Conservation (phyloP, 495 filamentous ascomycete genomes). For the Jackrogersella minutella region DNA sequence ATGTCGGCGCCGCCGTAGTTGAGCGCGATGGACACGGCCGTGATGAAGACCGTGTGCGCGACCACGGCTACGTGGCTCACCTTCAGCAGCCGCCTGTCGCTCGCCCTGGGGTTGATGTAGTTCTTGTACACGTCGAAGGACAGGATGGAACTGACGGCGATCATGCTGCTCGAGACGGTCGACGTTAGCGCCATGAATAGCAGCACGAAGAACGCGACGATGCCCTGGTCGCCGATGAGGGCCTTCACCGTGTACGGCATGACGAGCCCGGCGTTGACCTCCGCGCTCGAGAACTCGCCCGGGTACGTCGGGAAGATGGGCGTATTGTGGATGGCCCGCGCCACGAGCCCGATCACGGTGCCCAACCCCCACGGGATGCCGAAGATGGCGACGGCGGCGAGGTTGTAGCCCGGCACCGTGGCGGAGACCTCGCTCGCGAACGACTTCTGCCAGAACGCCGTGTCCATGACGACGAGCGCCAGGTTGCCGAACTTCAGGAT, state of each 20-base stretch:
- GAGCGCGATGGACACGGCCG: slow-evolving; percentile 73
- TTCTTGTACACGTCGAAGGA: slow-evolving; percentile 84
- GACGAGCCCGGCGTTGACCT: slow-evolving; percentile 81
- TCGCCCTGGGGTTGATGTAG: slow-evolving; percentile 60
- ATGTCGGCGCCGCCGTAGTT: slow-evolving; percentile 62
- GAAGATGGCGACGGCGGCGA: slow-evolving; percentile 84
- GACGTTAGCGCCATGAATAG: slow-evolving; percentile 91
- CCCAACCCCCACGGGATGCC: slow-evolving; percentile 86
- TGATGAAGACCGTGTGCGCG: slow-evolving; percentile 75
- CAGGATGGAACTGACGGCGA: slow-evolving; percentile 83
- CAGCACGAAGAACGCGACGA: slow-evolving; percentile 76
- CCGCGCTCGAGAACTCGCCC: slow-evolving; percentile 64
- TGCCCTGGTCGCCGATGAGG: slow-evolving; percentile 79
- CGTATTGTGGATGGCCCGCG: slow-evolving; percentile 74
- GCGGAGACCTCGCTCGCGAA: slow-evolving; percentile 58
- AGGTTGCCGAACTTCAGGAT: slow-evolving; percentile 60
- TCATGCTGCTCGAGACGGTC: slow-evolving; percentile 80
- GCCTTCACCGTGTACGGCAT: slow-evolving; percentile 81
- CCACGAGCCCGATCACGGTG: slow-evolving; percentile 82
- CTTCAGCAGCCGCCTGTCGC: slow-evolving; percentile 74
- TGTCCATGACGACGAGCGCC: slow-evolving; percentile 62
- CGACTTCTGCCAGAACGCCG: slow-evolving; percentile 62
- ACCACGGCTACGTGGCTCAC: slow-evolving; percentile 77
- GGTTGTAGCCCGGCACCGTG: slow-evolving; percentile 83
- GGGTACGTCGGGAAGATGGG: slow-evolving; percentile 72